phyloP scores from a whole-genome alignment of 2,329 filamentous ascomycete species.

The Ceratocystis albifundus region DNA sequence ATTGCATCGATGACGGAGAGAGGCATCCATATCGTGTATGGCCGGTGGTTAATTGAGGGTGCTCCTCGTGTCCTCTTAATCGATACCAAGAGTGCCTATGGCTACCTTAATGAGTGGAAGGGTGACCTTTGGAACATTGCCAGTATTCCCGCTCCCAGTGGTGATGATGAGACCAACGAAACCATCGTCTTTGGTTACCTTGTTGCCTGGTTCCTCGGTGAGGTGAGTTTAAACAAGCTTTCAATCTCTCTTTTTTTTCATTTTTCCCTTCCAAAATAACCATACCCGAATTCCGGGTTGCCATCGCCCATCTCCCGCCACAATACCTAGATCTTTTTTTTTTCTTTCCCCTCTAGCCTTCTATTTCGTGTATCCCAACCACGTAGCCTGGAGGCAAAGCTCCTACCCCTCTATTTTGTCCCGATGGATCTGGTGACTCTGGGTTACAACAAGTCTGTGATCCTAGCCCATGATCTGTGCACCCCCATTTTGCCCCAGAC shows the following conservation, averaged over 20 bases:
- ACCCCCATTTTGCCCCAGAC: constrained; percentile 16
- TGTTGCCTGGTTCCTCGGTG: constrained; percentile 94
- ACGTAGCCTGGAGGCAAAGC: not conserved
- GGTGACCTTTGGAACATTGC: constrained; percentile 85
- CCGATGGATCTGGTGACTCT: constrained; percentile 1
- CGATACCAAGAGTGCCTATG: constrained; percentile 86
- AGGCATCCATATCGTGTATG: constrained; percentile 81
- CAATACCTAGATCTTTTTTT: not conserved
- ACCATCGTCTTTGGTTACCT: constrained; percentile 95
- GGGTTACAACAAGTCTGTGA: constrained; percentile 16
- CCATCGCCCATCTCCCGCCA: not conserved
- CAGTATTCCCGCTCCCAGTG: constrained; percentile 83
- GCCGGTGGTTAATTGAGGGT: constrained; percentile 94
- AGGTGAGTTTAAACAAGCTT: constrained; percentile 46
- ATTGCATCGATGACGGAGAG: constrained; percentile 89
- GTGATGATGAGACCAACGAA: constrained; percentile 92
- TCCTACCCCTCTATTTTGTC: constrained; percentile 11
- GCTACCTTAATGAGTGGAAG: constrained; percentile 93
- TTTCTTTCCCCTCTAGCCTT: not conserved
- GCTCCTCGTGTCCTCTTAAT: constrained; percentile 88
- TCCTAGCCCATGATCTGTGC: constrained; percentile 18
- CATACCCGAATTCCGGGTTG: not conserved
- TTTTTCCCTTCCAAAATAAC: not conserved
- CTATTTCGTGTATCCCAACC: not conserved
- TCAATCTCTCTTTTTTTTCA: not conserved